Conservation (phyloP, 768 basidiomycete genomes). For the Pisolithus orientalis region DNA sequence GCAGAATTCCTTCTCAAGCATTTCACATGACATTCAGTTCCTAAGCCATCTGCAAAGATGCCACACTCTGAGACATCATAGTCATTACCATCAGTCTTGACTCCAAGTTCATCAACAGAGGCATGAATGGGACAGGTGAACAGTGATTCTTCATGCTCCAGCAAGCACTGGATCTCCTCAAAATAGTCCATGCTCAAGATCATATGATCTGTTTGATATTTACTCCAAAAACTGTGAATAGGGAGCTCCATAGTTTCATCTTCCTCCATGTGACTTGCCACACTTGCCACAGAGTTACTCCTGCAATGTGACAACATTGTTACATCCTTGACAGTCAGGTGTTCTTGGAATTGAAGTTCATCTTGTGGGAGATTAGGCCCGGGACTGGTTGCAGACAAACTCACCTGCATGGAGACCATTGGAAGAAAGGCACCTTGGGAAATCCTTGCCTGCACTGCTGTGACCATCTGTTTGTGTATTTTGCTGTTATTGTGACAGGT, state of each 20-base stretch:
- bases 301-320: neutral
- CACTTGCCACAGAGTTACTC: neutral
- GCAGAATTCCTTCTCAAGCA: conserved; percentile 27
- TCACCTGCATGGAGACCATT: neutral
- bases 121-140: neutral
- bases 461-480: neutral
- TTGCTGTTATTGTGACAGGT: neutral
- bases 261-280: neutral
- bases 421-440: neutral
- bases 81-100: conserved; percentile 32
- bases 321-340: neutral
- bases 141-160: neutral
- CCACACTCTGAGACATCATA: conserved; percentile 18
- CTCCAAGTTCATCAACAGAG: neutral
- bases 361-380: neutral
- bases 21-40: conserved; percentile 14
- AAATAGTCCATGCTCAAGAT: neutral
- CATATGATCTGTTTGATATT: neutral
- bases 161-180: conserved; percentile 1
- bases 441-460: neutral
- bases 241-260: neutral
- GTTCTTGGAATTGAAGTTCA: neutral
- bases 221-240: neutral
- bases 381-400: neutral
- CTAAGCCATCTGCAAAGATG: neutral